phyloP scores from a whole-genome alignment of 2,329 filamentous ascomycete genomes.

The Davidsoniella virescens region DNA sequence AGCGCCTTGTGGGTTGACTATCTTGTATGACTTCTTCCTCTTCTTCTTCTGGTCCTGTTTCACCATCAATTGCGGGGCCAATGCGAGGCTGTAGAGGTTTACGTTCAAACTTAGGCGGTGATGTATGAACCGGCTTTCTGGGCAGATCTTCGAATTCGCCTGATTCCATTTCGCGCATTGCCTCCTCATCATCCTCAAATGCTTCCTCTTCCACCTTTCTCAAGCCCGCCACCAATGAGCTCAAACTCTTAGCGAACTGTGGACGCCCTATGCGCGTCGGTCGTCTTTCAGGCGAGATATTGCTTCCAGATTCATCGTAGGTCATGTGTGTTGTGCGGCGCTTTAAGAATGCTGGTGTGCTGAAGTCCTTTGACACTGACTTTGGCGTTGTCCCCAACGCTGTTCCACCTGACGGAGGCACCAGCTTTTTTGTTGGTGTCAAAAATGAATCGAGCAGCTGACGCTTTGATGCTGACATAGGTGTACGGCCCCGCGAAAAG shows the following conservation, averaged over 20 bases:
- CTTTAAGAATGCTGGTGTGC: conserved; percentile 57
- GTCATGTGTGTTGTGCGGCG: conserved; percentile 4
- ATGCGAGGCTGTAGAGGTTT: neutral
- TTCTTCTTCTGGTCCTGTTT: conserved; percentile 12
- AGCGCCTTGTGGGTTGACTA: conserved; percentile 24
- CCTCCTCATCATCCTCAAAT: conserved; percentile 58
- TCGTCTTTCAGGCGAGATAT: conserved; percentile 6
- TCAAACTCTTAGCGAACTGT: conserved; percentile 52
- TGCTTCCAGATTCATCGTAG: neutral
- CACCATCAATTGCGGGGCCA: conserved; percentile 11
- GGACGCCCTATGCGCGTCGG: conserved; percentile 40
- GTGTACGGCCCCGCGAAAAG: conserved; percentile 29
- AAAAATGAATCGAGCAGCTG: conserved; percentile 46
- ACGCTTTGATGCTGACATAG: conserved; percentile 41
- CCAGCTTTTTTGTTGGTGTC: conserved; percentile 42
- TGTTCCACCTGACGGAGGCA: conserved; percentile 20
- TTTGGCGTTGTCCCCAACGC: conserved; percentile 28
- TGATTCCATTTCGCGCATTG: conserved; percentile 53
- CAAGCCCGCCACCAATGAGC: conserved; percentile 55
- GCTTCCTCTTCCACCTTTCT: conserved; percentile 53
- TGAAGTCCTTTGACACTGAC: conserved; percentile 39
- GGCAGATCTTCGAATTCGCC: conserved; percentile 18
- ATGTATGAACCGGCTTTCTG: neutral
- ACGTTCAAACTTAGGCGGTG: conserved; percentile 15
- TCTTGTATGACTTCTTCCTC: conserved; percentile 25